These are phyloP conservation scores for Neckera pumila DNA, from an alignment of 225 moss, liverwort and hornwort genomes.

Conservation along the genomic window DNA sequence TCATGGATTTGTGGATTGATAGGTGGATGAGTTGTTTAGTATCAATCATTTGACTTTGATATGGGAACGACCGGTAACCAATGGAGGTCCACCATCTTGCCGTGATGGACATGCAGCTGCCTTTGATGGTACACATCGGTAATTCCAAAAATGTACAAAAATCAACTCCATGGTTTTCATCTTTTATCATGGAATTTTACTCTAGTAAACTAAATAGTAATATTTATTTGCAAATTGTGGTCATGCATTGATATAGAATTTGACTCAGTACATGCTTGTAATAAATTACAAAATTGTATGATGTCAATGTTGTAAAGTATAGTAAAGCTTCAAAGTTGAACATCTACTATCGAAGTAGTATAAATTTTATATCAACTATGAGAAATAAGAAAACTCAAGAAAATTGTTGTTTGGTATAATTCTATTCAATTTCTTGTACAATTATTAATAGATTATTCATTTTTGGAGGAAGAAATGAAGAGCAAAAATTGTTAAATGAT, in stretches of 20 bases:
- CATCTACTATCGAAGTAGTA: background rate
- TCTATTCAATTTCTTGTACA: background rate
- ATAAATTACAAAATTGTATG: background rate
- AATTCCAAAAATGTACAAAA: conserved; percentile 23
- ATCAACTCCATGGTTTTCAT: background rate
- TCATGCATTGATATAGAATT: background rate
- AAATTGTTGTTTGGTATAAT: background rate
- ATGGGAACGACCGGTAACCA: conserved; percentile 58
- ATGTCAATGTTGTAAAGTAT: background rate
- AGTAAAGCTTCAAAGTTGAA: background rate
- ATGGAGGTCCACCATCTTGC: conserved; percentile 71
- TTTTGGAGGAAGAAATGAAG: conserved; percentile 85
- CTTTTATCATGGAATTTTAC: background rate
- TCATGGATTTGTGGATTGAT: background rate
- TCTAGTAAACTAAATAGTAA: background rate
- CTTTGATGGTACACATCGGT: conserved; percentile 65
- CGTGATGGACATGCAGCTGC: conserved; percentile 72
- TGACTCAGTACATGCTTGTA: background rate
- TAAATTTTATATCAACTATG: background rate
- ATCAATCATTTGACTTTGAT: conserved; percentile 52
- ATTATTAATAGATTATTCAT: conserved; percentile 33
- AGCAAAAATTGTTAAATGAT: conserved; percentile 73
- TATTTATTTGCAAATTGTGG: background rate
- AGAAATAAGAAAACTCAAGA: background rate
- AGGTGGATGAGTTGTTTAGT: conserved; percentile 65